Base-by-base conservation (phyloP, 768 basidiomycete species). In the Hydnomerulius pinastri region DNA sequence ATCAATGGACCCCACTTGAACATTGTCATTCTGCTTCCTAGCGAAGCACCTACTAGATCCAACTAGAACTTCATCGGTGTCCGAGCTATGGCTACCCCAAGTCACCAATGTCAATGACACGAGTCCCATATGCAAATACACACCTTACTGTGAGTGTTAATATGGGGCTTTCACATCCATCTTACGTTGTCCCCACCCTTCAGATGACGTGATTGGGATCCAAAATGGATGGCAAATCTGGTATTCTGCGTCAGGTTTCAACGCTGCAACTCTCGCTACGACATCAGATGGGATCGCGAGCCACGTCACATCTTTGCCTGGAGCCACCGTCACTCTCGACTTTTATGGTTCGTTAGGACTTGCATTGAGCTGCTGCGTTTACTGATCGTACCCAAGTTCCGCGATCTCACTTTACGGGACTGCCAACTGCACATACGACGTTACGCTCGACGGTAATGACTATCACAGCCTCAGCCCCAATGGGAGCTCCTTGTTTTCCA, bases 241-340 rank as follows among this genome's bases (percentile, higher is more conserved):
- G 54, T 55, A 55, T 35, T 54, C 54, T 4, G 53, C 35, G 29
- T 41, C 28, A 55, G 48, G 46, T 40, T 24, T 41, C 35, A 49
- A 55, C 11, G 9, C 38, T 24, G 28, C 52, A 17, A 30, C 23
- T 6, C 8, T 8, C 17, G 54, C 32, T 8, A 21, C 50, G 29
- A 17, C 39, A 37, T 43, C 36, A 28, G 18, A 33, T 20, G 54
- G 53, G 18, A 28, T 23, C 20, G 29, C 51, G 30, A 29, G 25
- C 18, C 48, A 52, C 20, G 32, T 58, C 12, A 67, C 64, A 13
- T 55, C 60, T 2, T 38, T 56, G 4, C 46, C 58, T 15, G 65
- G 61, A 10, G 65, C 65, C 5, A 65, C 57, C 41, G 30, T 67
- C 10, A 46, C 51, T 10, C 43, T 67, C 2, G 46, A 63, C n/a